A percentile compares a stretch with the other conserved stretches of the same genome.
These are phyloP conservation scores for Fusarium incarnatum DNA, from an alignment of 2,329 filamentous ascomycete genomes.

Conservation along the genomic window DNA sequence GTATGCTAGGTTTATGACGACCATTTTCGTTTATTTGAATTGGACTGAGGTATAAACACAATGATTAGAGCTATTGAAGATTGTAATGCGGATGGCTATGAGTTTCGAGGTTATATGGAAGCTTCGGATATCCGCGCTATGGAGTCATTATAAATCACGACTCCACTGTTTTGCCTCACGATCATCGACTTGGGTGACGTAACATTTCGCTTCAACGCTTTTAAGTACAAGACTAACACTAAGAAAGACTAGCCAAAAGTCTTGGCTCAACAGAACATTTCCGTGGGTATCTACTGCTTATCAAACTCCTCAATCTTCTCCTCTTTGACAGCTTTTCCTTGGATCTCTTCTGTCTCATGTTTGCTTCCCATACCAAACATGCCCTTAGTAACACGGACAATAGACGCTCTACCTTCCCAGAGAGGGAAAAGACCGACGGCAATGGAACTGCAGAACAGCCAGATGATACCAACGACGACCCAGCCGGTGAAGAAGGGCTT, in stretches of 20 bases:
- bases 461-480: constrained; percentile 77
- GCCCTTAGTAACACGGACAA: constrained; percentile 31
- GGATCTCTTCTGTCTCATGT: background rate
- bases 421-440: constrained; percentile 85
- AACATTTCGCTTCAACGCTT: background rate
- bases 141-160: constrained; percentile 2
- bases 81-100: background rate
- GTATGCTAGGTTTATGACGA: constrained; percentile 49
- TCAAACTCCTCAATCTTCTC: constrained; percentile 31
- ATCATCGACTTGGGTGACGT: background rate
- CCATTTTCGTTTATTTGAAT: constrained; percentile 41
- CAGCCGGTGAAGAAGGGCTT: constrained; percentile 77
- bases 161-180: background rate
- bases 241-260: background rate
- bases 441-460: constrained; percentile 76
- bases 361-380: constrained; percentile 34
- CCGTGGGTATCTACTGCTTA: constrained; percentile 9
- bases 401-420: constrained; percentile 73
- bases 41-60: too few species aligned
- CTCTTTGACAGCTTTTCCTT: constrained; percentile 10
- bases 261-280: background rate
- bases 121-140: background rate
- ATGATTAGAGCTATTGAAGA: too few species aligned
- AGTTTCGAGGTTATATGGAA: background rate
- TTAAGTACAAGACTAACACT: background rate